Base-by-base conservation (phyloP, 2,329 filamentous ascomycete genomes). In the Cylindrodendrum hubeiense region DNA sequence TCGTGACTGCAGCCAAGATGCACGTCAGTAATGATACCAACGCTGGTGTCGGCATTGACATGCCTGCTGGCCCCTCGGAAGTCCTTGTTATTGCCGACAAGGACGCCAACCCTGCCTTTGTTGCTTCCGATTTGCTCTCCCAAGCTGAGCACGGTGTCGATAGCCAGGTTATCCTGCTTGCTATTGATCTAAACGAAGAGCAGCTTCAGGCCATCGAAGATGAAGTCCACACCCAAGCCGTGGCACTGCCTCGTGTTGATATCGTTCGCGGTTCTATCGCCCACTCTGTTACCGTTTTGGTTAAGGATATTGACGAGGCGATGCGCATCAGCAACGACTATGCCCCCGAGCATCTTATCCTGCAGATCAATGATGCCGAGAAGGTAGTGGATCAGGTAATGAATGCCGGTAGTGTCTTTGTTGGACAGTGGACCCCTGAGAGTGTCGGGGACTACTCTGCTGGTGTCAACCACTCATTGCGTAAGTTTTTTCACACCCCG, bases 1-100 rank as follows among this genome's bases (percentile, higher is more conserved):
- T 98, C 77, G 96, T 99, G 43, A 99, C 96, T 0, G 96, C 96
- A 1, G 96, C 93, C 56, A 99, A 99, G 88, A 99, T 99, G 96
- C 87, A 95, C 74, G 96, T 99, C 46, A 93, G 92, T 80, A 99
- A 99, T 80, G 96, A 99, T 78, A 98, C 96, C 47, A 97, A 94
- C 65, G 96, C 96, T 13, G 93, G 93, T 22, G 95, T 98, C 43
- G 91, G 94, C 80, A 99, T 99, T 75, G 96, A 99, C 78, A 99
- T 99, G 96, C 96, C 96, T 12, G 96, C 96, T 37, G 96, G 96
- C 0, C 96, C 96, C 0, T 97, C 94, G 37, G 96, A 99, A 79
- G 94, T 99, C 3, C 88, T 99, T n/a, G 96, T 99, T 61, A 87
- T 99, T 55, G 96, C 96, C 30, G 96, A 99, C 82, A 89, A 90